A percentile compares a stretch with the other conserved stretches of the same genome.
These are phyloP conservation scores for Penicillium goetzii DNA, from an alignment of 495 filamentous ascomycete species.

Conservation along the genomic window DNA sequence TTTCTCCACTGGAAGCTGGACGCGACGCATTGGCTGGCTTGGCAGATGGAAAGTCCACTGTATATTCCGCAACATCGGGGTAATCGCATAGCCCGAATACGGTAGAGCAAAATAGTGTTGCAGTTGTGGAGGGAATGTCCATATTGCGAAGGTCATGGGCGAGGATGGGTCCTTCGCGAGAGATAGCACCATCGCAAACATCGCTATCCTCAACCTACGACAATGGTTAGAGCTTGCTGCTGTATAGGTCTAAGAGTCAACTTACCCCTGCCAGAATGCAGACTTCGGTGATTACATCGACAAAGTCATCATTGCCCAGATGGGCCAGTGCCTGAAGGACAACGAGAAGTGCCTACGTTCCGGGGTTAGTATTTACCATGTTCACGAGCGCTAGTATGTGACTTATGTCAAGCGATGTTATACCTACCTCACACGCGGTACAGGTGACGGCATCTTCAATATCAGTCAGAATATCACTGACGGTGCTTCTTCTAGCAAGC, in stretches of 20 bases:
- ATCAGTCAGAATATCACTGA: conserved; percentile 32
- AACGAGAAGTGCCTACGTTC: conserved; percentile 40
- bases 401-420: background rate
- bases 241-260: background rate
- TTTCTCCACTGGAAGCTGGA: conserved; percentile 47
- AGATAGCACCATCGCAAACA: conserved; percentile 51
- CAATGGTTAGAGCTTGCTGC: background rate
- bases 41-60: conserved; percentile 47
- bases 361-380: background rate
- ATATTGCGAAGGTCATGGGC: conserved; percentile 52
- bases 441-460: conserved; percentile 50
- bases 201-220: conserved; percentile 47
- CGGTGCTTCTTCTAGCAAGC: conserved; percentile 19
- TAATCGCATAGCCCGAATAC: conserved; percentile 55
- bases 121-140: conserved; percentile 48
- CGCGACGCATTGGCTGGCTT: conserved; percentile 42
- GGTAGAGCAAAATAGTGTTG: conserved; percentile 51
- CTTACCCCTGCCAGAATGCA: conserved; percentile 48
- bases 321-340: conserved; percentile 48
- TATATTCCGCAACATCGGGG: conserved; percentile 45
- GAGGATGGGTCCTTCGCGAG: conserved; percentile 53
- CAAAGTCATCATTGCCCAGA: conserved; percentile 48
- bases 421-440: conserved; percentile 49
- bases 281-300: conserved; percentile 44
- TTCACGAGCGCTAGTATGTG: background rate